These are phyloP conservation scores for Panaeolus cyanescens DNA, from an alignment of 768 basidiomycete species.

Conservation along the genomic window DNA sequence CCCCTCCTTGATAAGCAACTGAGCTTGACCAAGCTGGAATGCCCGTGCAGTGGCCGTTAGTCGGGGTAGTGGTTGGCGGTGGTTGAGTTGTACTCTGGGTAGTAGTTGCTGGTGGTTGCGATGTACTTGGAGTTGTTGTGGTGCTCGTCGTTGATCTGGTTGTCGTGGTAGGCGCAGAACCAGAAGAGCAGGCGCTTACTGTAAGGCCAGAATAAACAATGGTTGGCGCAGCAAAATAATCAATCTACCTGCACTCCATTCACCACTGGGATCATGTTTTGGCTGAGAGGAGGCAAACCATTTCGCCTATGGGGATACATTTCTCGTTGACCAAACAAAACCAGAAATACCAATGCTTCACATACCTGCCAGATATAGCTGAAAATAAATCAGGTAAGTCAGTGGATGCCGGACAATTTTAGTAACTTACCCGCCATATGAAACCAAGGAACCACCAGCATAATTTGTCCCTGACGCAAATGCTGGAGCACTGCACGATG, in stretches of 20 bases:
- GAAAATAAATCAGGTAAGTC: not conserved
- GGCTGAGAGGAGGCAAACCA: slow-evolving; percentile 56
- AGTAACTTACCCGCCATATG: slow-evolving; percentile 53
- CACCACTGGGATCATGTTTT: slow-evolving; percentile 47
- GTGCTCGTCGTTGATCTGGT: slow-evolving; percentile 14
- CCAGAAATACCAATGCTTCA: not conserved
- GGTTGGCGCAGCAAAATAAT: not conserved
- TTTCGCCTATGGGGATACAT: slow-evolving; percentile 48
- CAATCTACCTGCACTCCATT: slow-evolving; percentile 64
- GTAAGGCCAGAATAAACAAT: slow-evolving; percentile 2
- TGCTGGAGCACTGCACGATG: slow-evolving; percentile 57
- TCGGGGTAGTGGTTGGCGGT: slow-evolving; percentile 23
- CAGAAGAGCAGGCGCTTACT: slow-evolving; percentile 58
- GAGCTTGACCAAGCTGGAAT: slow-evolving; percentile 53
- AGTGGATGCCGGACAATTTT: slow-evolving; percentile 1
- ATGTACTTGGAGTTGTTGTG: slow-evolving; percentile 24
- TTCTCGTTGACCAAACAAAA: not conserved
- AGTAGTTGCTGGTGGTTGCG: not conserved
- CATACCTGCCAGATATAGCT: slow-evolving; percentile 72
- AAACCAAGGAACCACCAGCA: slow-evolving; percentile 50
- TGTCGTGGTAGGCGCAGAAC: slow-evolving; percentile 19
- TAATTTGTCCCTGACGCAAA: slow-evolving; percentile 53
- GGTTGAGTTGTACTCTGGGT: slow-evolving; percentile 9
- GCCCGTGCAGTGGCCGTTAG: slow-evolving; percentile 44
- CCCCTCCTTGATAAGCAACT: slow-evolving; percentile 51